A percentile compares a stretch with the other conserved stretches of the same genome.
Conservation (phyloP, 345 rosid genomes). For the Salix exigua region DNA sequence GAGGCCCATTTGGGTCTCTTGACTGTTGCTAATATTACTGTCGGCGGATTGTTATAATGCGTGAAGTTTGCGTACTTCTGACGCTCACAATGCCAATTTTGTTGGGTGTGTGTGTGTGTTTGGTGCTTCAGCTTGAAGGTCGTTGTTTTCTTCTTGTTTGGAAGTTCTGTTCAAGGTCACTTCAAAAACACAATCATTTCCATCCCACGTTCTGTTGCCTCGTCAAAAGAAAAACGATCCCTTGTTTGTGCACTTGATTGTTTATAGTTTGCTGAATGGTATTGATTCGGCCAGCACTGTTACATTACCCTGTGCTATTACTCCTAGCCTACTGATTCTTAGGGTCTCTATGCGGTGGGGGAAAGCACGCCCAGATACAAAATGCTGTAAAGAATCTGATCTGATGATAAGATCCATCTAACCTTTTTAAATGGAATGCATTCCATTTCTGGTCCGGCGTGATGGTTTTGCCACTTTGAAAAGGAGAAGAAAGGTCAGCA, state of each 20-base stretch:
- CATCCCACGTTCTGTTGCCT: not conserved
- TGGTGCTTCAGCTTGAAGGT: not conserved
- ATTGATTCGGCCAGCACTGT: not conserved
- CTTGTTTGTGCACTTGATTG: not conserved
- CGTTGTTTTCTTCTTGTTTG: not conserved
- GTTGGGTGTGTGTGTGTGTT: constrained; percentile 3
- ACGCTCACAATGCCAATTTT: not conserved
- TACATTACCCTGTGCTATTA: not conserved
- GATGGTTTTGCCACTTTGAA: not conserved
- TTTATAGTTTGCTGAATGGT: not conserved
- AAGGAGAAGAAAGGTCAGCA: not conserved
- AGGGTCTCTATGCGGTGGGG: not conserved
- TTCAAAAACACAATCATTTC: not conserved
- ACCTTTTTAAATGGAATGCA: not conserved
- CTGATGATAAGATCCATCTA: not conserved
- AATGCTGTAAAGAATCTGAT: not conserved
- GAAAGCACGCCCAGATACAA: not conserved
- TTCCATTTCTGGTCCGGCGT: not conserved
- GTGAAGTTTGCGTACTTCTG: constrained; percentile 7
- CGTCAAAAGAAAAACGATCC: not conserved
- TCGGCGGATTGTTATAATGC: constrained; percentile 7
- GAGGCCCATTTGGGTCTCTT: constrained; percentile 12
- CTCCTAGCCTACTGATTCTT: not conserved
- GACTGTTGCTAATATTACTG: constrained; percentile 20
- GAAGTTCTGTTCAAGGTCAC: not conserved